Percentiles rank a stretch among this genome's conserved stretches.
phyloP scores from a whole-genome alignment of 1,284 basidiomycete species.

The Vanrija sp. region DNA sequence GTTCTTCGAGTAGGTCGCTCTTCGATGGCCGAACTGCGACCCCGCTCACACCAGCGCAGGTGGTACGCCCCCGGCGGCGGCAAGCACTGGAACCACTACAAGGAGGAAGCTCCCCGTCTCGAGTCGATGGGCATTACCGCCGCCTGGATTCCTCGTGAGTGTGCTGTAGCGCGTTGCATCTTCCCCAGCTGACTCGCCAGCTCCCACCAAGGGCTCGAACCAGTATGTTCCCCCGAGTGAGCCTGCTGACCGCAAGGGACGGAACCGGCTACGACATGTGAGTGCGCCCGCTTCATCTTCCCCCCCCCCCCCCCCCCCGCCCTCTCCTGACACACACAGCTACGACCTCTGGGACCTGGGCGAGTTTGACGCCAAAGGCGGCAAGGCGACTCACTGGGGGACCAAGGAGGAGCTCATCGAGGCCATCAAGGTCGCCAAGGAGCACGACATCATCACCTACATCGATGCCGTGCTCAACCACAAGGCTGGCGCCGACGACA shows the following conservation, averaged over 20 bases:
- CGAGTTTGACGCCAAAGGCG: slow-evolving; percentile 83
- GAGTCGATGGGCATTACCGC: slow-evolving; percentile 77
- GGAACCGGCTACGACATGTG: slow-evolving; percentile 48
- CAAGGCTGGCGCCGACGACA: slow-evolving; percentile 69
- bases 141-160: slow-evolving; percentile 58
- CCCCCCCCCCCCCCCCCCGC: not conserved
- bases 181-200: slow-evolving; percentile 12
- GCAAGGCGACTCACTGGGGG: slow-evolving; percentile 83
- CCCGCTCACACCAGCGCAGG: slow-evolving; percentile 11
- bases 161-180: not conserved
- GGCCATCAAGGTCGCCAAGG: slow-evolving; percentile 55
- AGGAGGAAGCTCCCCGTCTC: slow-evolving; percentile 64
- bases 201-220: slow-evolving; percentile 45
- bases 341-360: slow-evolving; percentile 79
- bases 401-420: slow-evolving; percentile 72
- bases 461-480: slow-evolving; percentile 56
- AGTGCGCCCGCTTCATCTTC: slow-evolving; percentile 5
- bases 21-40: not conserved
- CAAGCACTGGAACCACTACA: slow-evolving; percentile 68
- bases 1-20: slow-evolving; percentile 38
- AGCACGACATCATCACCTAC: slow-evolving; percentile 47
- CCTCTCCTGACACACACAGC: slow-evolving; percentile 35
- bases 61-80: slow-evolving; percentile 41
- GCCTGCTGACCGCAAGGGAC: slow-evolving; percentile 15
- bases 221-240: slow-evolving; percentile 18